Evolutionary conservation across 768 basidiomycete species (phyloP).

Genomic region (Pulveroboletus ravenelii): DNA sequence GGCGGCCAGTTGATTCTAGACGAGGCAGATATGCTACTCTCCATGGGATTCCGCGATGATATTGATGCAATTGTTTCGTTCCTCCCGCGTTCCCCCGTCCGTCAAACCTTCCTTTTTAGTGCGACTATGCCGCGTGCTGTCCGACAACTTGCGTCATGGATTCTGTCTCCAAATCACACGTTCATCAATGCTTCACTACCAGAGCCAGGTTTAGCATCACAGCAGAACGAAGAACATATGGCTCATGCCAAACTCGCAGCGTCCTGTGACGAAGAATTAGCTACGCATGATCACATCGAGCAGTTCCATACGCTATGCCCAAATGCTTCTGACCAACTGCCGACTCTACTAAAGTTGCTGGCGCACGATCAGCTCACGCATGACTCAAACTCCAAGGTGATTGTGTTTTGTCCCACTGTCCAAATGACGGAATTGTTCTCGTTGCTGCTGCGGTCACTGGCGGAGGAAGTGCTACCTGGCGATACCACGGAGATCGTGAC

Average conservation of each 20-base stretch:
- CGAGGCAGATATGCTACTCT: constrained; percentile 86
- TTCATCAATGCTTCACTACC: constrained; percentile 71
- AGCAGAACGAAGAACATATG: not conserved
- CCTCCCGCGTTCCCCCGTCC: constrained; percentile 56
- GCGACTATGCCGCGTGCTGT: constrained; percentile 78
- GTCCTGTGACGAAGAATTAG: constrained; percentile 21
- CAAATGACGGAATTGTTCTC: constrained; percentile 78
- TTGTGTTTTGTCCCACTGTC: constrained; percentile 83
- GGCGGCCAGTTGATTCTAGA: constrained; percentile 73
- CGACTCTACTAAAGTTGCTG: constrained; percentile 73
- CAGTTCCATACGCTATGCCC: constrained; percentile 81
- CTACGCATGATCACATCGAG: constrained; percentile 69
- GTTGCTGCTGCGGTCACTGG: constrained; percentile 52
- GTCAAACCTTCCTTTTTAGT: constrained; percentile 92
- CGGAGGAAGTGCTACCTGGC: constrained; percentile 43
- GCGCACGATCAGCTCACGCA: constrained; percentile 82
- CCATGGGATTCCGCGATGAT: constrained; percentile 90
- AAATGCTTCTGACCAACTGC: constrained; percentile 60
- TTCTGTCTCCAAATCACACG: constrained; percentile 54
- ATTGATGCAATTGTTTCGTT: constrained; percentile 64
- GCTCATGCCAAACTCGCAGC: not conserved
- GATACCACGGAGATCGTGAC: constrained; percentile 62
- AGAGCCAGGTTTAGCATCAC: constrained; percentile 37
- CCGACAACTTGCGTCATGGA: constrained; percentile 59
- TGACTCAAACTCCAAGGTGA: constrained; percentile 61